Base-by-base conservation (phyloP, 768 basidiomycete species). In the Crassisporium funariophilum region DNA sequence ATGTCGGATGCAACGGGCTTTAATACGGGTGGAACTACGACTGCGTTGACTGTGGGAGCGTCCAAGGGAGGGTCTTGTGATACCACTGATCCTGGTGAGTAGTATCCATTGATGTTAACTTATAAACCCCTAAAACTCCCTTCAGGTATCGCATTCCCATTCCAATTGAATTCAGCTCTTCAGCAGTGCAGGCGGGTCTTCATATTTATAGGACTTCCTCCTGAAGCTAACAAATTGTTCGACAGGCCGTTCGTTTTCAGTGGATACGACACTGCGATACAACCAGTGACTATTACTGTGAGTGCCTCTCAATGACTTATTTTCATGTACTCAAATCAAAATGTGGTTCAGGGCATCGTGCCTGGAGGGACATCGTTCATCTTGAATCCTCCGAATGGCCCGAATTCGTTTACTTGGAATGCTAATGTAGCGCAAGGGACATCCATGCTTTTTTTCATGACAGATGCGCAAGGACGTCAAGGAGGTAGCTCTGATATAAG, bases 1-100 rank as follows among this genome's bases (percentile, higher is more conserved):
- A 85, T 91, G 83, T 89, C 84, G 20, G 88, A 91, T 58, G 71
- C 80, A 13, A 77, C 76, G 20, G 86, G 86, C 1, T 88, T 84
- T 59, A 86, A 69, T 34, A 70, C 82, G 8, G 88, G 88, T 4
- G 88, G 86, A 17, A 70, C 72, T 19, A 75, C 79, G 8, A 46
- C 63, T 35, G 38, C 86, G 5, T 53, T 83, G 31, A 72, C 68
- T 1, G 79, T 82, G 12, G 79, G 73, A 31, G 44, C 64, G 8
- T 72, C 82, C 2, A 59, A 70, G 20, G 73, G 74, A 11, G 75
- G 73, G 10, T 64, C 53, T 12, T 90, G 88, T 63, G 70, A 79
- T 49, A 78, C 77, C 0, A 67, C 69, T 9, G 60, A 64, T 54
- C 73, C 79, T 35, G 62, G 71, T 72, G 42, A 56, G 57, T 62